A percentile compares a stretch with the other conserved stretches of the same genome.
These are phyloP conservation scores for barrel medic (Medicago truncatula) DNA, from an alignment of 306 rosid genomes.

Conservation along the genomic window MtrunA17r5.0-ANR NC_053045.1:34688501-34689000, in stretches of 20 bases:
- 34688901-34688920: conserved; percentile 64
- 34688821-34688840: conserved; percentile 7
- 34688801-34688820: conserved; percentile 13
- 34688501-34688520: too few relatives aligned
- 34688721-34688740: conserved; percentile 66
- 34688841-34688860: neutral
- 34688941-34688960: conserved; percentile 64
- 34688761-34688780: conserved; percentile 34
- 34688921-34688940: conserved; percentile 58
- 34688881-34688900: conserved; percentile 53
- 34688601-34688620: conserved; percentile 58
- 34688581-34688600: conserved; percentile 41
- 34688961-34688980: conserved; percentile 70
- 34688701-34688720: conserved; percentile 67
- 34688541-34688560: too few relatives aligned
- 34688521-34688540: too few relatives aligned
- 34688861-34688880: conserved; percentile 35
- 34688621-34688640: conserved; percentile 52
- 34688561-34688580: neutral
- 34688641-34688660: conserved; percentile 55
- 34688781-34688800: conserved; percentile 46
- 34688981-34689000: conserved; percentile 23
- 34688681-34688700: conserved; percentile 49
- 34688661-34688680: conserved; percentile 51
- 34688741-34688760: conserved; percentile 40